phyloP scores from a whole-genome alignment of 352 stramenopile species.

The Hyaloperonospora brassicae region DNA sequence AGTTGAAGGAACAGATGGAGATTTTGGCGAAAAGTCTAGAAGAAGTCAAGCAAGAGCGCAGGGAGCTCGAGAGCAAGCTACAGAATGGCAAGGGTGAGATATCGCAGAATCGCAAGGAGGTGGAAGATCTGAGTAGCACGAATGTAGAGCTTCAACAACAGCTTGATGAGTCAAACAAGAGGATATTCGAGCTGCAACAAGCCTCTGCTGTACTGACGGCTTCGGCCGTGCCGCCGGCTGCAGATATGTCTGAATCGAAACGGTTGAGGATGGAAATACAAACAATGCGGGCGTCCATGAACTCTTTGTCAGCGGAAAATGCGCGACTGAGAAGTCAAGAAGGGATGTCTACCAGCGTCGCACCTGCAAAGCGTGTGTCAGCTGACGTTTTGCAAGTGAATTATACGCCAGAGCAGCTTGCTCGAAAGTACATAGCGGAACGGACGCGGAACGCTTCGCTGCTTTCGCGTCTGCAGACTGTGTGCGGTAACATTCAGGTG shows the following conservation, averaged over 20 bases:
- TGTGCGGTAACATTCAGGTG: slow-evolving; percentile 92
- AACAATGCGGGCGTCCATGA: slow-evolving; percentile 40
- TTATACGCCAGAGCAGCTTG: slow-evolving; percentile 57
- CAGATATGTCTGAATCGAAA: slow-evolving; percentile 22
- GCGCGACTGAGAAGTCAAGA: slow-evolving; percentile 43
- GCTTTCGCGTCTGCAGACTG: slow-evolving; percentile 70
- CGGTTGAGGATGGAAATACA: slow-evolving; percentile 48
- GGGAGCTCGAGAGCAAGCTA: slow-evolving; percentile 34
- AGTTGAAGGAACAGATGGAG: slow-evolving; percentile 43
- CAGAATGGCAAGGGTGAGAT: slow-evolving; percentile 45
- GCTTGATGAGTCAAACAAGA: slow-evolving; percentile 42
- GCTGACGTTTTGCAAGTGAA: slow-evolving; percentile 59
- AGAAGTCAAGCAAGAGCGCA: slow-evolving; percentile 28
- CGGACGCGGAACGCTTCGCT: slow-evolving; percentile 70
- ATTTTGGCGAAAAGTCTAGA: slow-evolving; percentile 34
- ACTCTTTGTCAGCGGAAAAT: slow-evolving; percentile 54
- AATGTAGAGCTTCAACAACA: slow-evolving; percentile 47
- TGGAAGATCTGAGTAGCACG: slow-evolving; percentile 41
- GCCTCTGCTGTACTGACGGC: slow-evolving; percentile 28
- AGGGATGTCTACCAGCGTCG: slow-evolving; percentile 24
- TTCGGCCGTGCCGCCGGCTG: slow-evolving; percentile 23
- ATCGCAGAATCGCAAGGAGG: slow-evolving; percentile 42
- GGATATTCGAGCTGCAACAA: slow-evolving; percentile 38
- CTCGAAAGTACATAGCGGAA: slow-evolving; percentile 85
- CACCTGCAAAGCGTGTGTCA: slow-evolving; percentile 49